A percentile compares a stretch with the other conserved stretches of the same genome.
phyloP scores from a whole-genome alignment of 306 rosid species.

The Luffa aegyptiaca region DNA sequence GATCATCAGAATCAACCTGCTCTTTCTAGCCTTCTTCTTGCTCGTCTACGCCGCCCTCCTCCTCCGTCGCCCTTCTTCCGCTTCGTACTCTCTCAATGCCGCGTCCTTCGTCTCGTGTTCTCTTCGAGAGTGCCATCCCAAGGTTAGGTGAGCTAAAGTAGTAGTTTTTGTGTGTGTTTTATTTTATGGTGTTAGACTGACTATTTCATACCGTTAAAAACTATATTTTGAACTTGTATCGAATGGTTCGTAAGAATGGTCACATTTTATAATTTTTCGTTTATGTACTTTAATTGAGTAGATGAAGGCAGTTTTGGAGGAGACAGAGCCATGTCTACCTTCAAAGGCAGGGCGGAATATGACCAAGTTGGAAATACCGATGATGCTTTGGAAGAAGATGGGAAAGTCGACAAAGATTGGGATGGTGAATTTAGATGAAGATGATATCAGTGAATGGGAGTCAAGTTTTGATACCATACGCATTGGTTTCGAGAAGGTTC shows the following conservation, averaged over 20 bases:
- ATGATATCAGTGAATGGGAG: constrained; percentile 47
- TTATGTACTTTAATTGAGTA: background rate
- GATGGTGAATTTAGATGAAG: constrained; percentile 60
- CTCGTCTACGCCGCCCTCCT: constrained; percentile 48
- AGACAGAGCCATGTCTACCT: constrained; percentile 9
- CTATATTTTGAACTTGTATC: too few relatives aligned
- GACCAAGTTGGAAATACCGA: constrained; percentile 42
- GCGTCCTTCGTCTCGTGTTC: constrained; percentile 70
- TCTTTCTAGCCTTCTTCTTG: constrained; percentile 52
- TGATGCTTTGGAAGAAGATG: constrained; percentile 31
- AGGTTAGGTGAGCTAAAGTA: constrained; percentile 86
- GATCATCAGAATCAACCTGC: constrained; percentile 55
- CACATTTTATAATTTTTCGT: background rate
- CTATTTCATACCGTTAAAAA: too few relatives aligned
- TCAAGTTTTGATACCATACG: constrained; percentile 16
- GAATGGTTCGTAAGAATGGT: background rate
- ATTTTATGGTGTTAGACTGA: background rate
- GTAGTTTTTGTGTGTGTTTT: background rate
- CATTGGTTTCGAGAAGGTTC: constrained; percentile 36
- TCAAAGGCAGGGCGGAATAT: constrained; percentile 21
- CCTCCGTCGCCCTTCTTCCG: constrained; percentile 71
- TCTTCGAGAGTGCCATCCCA: constrained; percentile 64
- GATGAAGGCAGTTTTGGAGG: constrained; percentile 55
- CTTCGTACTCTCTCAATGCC: constrained; percentile 54
- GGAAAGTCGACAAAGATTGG: constrained; percentile 63